Conservation (phyloP, 352 stramenopile species). For the Globisporangium orthogonon region DNA sequence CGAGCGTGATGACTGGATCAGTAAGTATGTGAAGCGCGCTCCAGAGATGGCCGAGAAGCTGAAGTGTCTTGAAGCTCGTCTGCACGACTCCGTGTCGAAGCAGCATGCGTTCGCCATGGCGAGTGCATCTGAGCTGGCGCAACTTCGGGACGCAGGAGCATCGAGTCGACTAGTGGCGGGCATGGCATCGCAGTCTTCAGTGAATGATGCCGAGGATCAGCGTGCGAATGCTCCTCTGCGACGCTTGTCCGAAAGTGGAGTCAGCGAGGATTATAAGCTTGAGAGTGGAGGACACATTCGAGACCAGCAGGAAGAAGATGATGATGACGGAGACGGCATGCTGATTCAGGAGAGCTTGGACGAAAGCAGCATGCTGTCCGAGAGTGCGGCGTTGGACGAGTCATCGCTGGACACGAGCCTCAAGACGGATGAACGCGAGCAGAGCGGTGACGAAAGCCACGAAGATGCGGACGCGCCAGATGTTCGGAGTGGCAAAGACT, state of each 20-base stretch:
- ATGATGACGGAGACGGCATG: conserved; percentile 5
- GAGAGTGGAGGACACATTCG: neutral
- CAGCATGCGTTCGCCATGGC: neutral
- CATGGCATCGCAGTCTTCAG: neutral
- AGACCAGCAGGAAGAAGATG: neutral
- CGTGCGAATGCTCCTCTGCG: neutral
- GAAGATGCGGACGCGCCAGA: neutral
- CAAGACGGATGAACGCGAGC: neutral
- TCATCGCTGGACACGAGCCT: neutral
- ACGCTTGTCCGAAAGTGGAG: neutral
- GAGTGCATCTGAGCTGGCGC: neutral
- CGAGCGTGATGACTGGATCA: conserved; percentile 17
- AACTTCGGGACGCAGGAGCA: neutral
- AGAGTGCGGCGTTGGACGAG: conserved; percentile 5
- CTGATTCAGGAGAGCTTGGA: conserved; percentile 16
- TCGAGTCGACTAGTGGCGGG: neutral
- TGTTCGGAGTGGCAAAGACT: neutral
- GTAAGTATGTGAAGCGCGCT: conserved; percentile 44
- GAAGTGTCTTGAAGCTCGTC: conserved; percentile 26
- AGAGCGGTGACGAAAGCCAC: neutral
- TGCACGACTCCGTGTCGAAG: conserved; percentile 25
- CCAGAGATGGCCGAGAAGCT: conserved; percentile 45
- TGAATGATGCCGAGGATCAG: neutral
- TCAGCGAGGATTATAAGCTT: neutral
- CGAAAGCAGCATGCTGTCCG: conserved; percentile 14